phyloP scores from a whole-genome alignment of 1,284 basidiomycete species.

The Golubevia pallescens region DNA sequence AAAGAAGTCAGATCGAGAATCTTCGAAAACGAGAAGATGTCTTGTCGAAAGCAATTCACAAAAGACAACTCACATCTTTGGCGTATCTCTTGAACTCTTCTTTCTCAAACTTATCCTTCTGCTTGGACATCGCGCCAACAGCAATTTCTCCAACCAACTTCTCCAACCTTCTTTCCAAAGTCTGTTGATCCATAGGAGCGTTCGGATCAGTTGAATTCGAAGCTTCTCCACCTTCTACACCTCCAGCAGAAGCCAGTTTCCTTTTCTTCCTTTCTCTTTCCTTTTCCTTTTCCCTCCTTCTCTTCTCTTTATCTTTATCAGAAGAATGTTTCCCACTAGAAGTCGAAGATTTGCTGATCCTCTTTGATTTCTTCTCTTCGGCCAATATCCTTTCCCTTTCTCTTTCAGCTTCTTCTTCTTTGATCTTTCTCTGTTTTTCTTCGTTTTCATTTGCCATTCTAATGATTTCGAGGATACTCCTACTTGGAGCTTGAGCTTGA shows the following conservation, averaged over 20 bases:
- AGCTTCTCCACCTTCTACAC: slow-evolving; percentile 27
- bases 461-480: slow-evolving; percentile 57
- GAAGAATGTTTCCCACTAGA: neutral
- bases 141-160: slow-evolving; percentile 88
- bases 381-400: slow-evolving; percentile 15
- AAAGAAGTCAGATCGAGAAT: slow-evolving; percentile 1
- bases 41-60: neutral
- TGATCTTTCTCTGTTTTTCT: slow-evolving; percentile 21
- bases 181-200: slow-evolving; percentile 9
- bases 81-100: slow-evolving; percentile 94
- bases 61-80: slow-evolving; percentile 75
- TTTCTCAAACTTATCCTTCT: slow-evolving; percentile 78
- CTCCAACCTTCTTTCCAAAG: slow-evolving; percentile 68
- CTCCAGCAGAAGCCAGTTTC: slow-evolving; percentile 14
- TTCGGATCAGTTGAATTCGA: neutral
- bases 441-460: slow-evolving; percentile 52
- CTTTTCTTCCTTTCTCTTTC: slow-evolving; percentile 17
- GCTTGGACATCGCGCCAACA: slow-evolving; percentile 88
- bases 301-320: neutral
- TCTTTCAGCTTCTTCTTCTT: slow-evolving; percentile 16
- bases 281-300: neutral
- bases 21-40: slow-evolving; percentile 6
- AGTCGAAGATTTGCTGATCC: neutral
- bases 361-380: slow-evolving; percentile 16
- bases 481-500: slow-evolving; percentile 9